phyloP scores from a whole-genome alignment of 768 basidiomycete genomes.

The Leccinum variicolor region DNA sequence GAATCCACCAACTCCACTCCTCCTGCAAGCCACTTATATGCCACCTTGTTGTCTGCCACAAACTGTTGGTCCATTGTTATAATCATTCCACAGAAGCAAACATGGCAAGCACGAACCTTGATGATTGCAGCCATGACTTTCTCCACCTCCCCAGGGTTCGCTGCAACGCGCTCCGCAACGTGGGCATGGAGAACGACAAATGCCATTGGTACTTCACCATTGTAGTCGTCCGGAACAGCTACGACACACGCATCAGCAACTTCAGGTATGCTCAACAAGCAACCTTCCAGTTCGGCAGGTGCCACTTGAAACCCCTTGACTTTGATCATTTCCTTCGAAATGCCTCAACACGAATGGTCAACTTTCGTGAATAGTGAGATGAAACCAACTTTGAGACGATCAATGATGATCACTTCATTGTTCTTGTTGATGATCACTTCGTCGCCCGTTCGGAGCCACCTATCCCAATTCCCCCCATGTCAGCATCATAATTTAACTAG shows the following conservation, averaged over 20 bases:
- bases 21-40: slow-evolving; percentile 57
- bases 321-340: slow-evolving; percentile 58
- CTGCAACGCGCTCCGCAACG: slow-evolving; percentile 34
- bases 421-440: slow-evolving; percentile 53
- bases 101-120: slow-evolving; percentile 36
- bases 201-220: slow-evolving; percentile 69
- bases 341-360: slow-evolving; percentile 6
- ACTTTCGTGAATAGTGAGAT: not conserved
- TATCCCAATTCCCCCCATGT: slow-evolving; percentile 45
- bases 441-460: slow-evolving; percentile 71
- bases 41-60: slow-evolving; percentile 51
- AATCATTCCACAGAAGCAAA: not conserved
- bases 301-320: slow-evolving; percentile 73
- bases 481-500: not conserved
- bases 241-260: slow-evolving; percentile 64
- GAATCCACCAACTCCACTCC: slow-evolving; percentile 53
- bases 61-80: slow-evolving; percentile 32
- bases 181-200: slow-evolving; percentile 52
- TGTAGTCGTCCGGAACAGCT: slow-evolving; percentile 63
- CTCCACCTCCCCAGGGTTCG: slow-evolving; percentile 27
- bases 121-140: slow-evolving; percentile 44
- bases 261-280: slow-evolving; percentile 56
- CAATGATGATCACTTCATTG: slow-evolving; percentile 56
- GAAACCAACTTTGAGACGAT: slow-evolving; percentile 53
- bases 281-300: slow-evolving; percentile 71